Percentiles rank a stretch among this genome's conserved stretches.
Conservation (phyloP, 371 early-diverging fungal genomes). For the Chytridium lagenaria region DNA sequence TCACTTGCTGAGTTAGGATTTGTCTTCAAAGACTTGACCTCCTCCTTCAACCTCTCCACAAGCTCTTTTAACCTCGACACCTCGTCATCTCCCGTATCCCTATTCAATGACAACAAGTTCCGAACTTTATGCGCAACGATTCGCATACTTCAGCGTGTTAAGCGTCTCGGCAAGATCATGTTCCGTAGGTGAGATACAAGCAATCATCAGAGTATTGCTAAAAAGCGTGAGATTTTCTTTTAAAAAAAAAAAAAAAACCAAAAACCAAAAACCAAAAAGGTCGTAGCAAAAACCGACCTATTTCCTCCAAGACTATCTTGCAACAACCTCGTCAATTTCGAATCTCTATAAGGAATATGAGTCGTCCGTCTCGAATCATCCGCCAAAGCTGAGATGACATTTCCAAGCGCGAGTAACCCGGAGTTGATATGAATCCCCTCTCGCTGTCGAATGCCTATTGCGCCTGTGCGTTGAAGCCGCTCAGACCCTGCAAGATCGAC, state of each 20-base stretch:
- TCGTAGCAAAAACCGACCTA: slow-evolving; percentile 17
- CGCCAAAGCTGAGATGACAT: slow-evolving; percentile 89
- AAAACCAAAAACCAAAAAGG: background rate
- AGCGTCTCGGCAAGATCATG: slow-evolving; percentile 81
- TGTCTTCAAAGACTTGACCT: slow-evolving; percentile 1
- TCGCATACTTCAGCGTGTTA: slow-evolving; percentile 89
- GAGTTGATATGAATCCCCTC: slow-evolving; percentile 79
- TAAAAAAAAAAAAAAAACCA: background rate
- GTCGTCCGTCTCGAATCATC: slow-evolving; percentile 66
- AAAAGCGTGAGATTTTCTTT: background rate
- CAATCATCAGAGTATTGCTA: slow-evolving; percentile 84
- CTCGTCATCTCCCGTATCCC: slow-evolving; percentile 15
- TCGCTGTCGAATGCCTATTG: slow-evolving; percentile 82
- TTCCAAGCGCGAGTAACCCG: slow-evolving; percentile 97
- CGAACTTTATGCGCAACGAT: slow-evolving; percentile 79
- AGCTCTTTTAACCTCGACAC: slow-evolving; percentile 3
- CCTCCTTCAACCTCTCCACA: slow-evolving; percentile 20
- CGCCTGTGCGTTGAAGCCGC: slow-evolving; percentile 76
- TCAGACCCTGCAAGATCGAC: slow-evolving; percentile 96
- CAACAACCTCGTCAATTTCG: slow-evolving; percentile 94
- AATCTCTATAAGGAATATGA: slow-evolving; percentile 93
- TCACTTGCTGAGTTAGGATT: background rate
- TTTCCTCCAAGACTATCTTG: slow-evolving; percentile 49
- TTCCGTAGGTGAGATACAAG: slow-evolving; percentile 78
- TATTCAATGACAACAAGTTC: slow-evolving; percentile 49